phyloP scores from a whole-genome alignment of 2,329 filamentous ascomycete genomes.

The Beauveria bassiana region DNA sequence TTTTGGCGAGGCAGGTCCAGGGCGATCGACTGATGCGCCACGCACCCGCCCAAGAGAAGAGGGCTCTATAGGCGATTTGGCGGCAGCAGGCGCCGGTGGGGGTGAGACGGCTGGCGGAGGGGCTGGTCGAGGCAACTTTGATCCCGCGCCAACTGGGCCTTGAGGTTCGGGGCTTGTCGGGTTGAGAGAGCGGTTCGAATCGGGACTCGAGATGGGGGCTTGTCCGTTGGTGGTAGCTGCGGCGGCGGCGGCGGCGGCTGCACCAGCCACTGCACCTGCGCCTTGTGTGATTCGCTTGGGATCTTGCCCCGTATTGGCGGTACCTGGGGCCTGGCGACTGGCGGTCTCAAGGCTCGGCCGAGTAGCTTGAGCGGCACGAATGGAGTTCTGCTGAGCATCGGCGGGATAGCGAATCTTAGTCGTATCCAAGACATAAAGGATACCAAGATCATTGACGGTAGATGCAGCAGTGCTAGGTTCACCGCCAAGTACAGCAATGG shows the following conservation, averaged over 20 bases:
- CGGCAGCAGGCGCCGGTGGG: slow-evolving; percentile 44
- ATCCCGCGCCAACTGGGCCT: slow-evolving; percentile 10
- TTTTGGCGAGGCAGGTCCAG: slow-evolving; percentile 16
- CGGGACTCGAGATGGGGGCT: slow-evolving; percentile 1
- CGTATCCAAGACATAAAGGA: slow-evolving; percentile 89
- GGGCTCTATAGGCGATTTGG: slow-evolving; percentile 36
- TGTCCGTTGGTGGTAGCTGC: slow-evolving; percentile 15
- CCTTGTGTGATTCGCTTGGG: slow-evolving; percentile 39
- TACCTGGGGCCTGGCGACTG: slow-evolving; percentile 13
- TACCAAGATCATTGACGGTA: slow-evolving; percentile 74
- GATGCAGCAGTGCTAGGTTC: slow-evolving; percentile 84
- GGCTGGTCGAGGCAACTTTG: slow-evolving; percentile 28
- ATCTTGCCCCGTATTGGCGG: slow-evolving; percentile 43
- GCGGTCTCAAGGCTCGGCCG: slow-evolving; percentile 18
- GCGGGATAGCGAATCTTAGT: slow-evolving; percentile 94
- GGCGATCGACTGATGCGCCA: slow-evolving; percentile 42
- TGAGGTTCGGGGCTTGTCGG: slow-evolving; percentile 3
- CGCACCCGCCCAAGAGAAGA: slow-evolving; percentile 35
- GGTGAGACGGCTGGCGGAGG: slow-evolving; percentile 42
- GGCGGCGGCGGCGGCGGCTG: background rate
- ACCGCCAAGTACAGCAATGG: slow-evolving; percentile 84
- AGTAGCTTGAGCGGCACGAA: slow-evolving; percentile 13
- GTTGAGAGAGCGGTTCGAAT: background rate
- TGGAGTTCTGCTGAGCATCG: slow-evolving; percentile 43
- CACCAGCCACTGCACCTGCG: slow-evolving; percentile 18